phyloP scores from a whole-genome alignment of 208 protist genomes.

The Leishmania turanica region DNA sequence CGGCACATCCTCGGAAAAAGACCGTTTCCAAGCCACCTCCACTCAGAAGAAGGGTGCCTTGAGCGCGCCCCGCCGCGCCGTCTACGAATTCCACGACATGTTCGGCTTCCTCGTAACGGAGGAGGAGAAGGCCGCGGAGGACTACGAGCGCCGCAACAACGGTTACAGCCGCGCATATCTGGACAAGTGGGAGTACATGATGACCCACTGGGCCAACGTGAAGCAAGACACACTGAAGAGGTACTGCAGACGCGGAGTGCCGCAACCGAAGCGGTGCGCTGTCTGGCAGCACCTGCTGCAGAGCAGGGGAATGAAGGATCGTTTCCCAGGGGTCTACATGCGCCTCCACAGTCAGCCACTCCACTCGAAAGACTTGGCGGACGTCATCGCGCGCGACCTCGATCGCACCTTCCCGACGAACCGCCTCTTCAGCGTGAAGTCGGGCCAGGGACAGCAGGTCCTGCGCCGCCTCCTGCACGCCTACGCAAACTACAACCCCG shows the following conservation, averaged over 20 bases:
- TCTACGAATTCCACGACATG: constrained; percentile 48
- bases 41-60: neutral
- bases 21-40: neutral
- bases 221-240: constrained; percentile 43
- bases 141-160: constrained; percentile 22
- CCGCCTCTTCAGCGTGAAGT: constrained; percentile 50
- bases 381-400: constrained; percentile 85
- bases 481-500: constrained; percentile 72
- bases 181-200: constrained; percentile 35
- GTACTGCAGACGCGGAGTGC: constrained; percentile 76
- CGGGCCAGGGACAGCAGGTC: constrained; percentile 51
- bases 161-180: constrained; percentile 16
- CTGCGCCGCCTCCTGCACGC: constrained; percentile 80
- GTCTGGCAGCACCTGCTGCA: constrained; percentile 80
- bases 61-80: constrained; percentile 3
- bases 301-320: constrained; percentile 26
- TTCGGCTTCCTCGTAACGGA: constrained; percentile 75
- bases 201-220: constrained; percentile 39
- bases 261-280: constrained; percentile 44
- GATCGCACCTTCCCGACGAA: constrained; percentile 89
- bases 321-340: constrained; percentile 30
- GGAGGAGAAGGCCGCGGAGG: constrained; percentile 75
- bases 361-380: constrained; percentile 34
- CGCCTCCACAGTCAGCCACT: constrained; percentile 34
- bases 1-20: neutral